Evolutionary conservation across 768 basidiomycete species (phyloP), one percentile per base, ranked within the genome.

Genomic region (Russula ochroleuca): DNA sequence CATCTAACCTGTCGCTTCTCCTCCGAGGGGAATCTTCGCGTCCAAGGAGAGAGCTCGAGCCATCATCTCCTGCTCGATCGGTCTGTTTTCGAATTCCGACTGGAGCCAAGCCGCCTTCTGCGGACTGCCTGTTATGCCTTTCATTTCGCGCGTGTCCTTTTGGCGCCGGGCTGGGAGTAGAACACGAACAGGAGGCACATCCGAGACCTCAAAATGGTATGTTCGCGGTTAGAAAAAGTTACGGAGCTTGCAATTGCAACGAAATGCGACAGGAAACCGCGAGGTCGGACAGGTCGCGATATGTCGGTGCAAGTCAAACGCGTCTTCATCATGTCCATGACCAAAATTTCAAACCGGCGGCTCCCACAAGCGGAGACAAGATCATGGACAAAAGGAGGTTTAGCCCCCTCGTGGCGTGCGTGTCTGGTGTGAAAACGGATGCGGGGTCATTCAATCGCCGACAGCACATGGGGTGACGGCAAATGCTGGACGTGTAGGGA

Each of bases 1-100:
- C 53, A 74, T 78, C 41, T 73, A 75, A 19, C 78, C 81, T 69
- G 75, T 78, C 31, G 70, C 74, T 40, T 77, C 80, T 61, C 76
- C 35, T 74, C 73, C n/a, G 8, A 17, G 50, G 28, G 74, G 78
- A 58, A 71, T 81, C 49, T 71, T 78, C 59, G 76, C 78, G 45
- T 80, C 80, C 63, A 77, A 78, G 37, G 71, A 70, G 13, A 41
- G 17, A 69, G 66, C 40, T 40, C 33, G 38, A 37, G 48, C 48
- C 43, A 59, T 47, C 41, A 45, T 53, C 37, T 49, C 23, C 17
- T 50, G 35, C 28, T 59, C 48, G 59, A 65, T 65, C 64, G 54
- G 25, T 51, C 15, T 19, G 38, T 15, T 65, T 57, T 55, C 41
- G 28, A 57, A 41, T 61, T 61, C 58, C 64, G 59, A 51, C 59